Evolutionary conservation across 2,329 filamentous ascomycete genomes (phyloP).

Genomic region (Neurospora sp.): DNA sequence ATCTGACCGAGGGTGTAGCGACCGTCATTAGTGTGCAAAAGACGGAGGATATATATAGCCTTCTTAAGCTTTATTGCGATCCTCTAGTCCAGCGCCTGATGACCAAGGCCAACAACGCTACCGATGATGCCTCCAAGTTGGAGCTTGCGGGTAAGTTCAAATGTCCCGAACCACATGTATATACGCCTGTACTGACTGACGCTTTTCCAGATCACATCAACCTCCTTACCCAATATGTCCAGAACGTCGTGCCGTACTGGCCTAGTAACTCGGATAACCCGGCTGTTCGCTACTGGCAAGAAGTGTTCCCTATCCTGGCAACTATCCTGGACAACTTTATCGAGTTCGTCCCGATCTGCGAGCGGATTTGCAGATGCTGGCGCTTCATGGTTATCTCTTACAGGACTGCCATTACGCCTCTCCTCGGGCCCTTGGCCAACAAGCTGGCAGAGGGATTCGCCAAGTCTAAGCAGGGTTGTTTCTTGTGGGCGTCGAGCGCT

Average conservation of each 20-base stretch:
- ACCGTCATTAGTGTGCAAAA: conserved; percentile 85
- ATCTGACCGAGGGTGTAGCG: conserved; percentile 91
- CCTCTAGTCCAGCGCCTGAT: conserved; percentile 81
- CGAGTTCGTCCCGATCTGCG: conserved; percentile 77
- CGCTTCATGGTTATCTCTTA: conserved; percentile 96
- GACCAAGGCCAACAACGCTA: conserved; percentile 75
- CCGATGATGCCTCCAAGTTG: conserved; percentile 72
- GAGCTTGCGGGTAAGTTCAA: conserved; percentile 63
- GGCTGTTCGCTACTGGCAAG: conserved; percentile 90
- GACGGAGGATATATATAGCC: conserved; percentile 66
- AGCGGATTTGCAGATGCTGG: conserved; percentile 92
- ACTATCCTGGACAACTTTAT: conserved; percentile 85
- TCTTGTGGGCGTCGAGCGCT: conserved; percentile 95
- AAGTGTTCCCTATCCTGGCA: conserved; percentile 80
- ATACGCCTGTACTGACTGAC: neutral
- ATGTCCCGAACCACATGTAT: neutral
- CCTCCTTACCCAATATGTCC: conserved; percentile 82
- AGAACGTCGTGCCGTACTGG: conserved; percentile 66
- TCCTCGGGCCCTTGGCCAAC: conserved; percentile 77
- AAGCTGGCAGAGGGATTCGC: conserved; percentile 81
- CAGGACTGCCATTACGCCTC: conserved; percentile 74
- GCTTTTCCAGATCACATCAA: conserved; percentile 65
- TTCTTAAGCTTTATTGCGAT: conserved; percentile 87
- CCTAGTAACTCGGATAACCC: conserved; percentile 68
- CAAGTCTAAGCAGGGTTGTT: conserved; percentile 82